Conservation (phyloP, 176 grass and related monocot species). For the Avena insularis region DNA sequence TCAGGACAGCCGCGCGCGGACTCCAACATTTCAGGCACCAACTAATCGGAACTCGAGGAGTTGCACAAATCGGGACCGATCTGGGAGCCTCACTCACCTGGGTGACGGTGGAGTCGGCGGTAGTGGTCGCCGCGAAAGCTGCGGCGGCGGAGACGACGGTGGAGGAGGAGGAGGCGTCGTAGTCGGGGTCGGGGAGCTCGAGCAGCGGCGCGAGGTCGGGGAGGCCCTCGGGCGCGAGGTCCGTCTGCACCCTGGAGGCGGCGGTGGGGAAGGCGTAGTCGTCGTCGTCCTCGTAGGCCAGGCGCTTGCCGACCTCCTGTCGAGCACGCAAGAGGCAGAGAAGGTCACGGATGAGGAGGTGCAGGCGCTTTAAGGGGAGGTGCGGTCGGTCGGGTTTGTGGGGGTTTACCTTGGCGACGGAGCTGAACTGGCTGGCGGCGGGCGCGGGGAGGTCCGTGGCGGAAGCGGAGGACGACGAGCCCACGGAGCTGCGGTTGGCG, state of each 20-base stretch:
- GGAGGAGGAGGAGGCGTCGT: neutral
- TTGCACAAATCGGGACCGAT: neutral
- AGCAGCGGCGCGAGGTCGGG: slow-evolving; percentile 13
- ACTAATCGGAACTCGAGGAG: neutral
- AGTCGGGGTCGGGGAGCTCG: slow-evolving; percentile 41
- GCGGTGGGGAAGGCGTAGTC: neutral
- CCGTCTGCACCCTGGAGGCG: neutral
- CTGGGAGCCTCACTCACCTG: neutral
- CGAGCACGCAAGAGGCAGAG: neutral
- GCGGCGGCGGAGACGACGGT: neutral
- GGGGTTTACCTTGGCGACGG: slow-evolving; percentile 40
- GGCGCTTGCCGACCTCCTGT: slow-evolving; percentile 41
- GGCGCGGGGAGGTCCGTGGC: slow-evolving; percentile 22
- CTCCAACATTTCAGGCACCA: neutral
- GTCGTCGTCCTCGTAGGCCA: slow-evolving; percentile 45
- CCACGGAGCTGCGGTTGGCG: slow-evolving; percentile 5
- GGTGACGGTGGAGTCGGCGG: neutral
- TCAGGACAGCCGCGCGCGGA: neutral
- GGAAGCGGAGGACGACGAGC: neutral
- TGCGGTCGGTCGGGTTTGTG: neutral
- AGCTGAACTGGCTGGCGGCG: neutral
- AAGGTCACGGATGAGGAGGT: neutral
- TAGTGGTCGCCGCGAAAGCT: neutral
- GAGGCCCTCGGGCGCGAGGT: neutral
- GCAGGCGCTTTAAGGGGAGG: neutral